Conservation (phyloP, 441 rosid genomes). For the Populus tomentosa region DNA sequence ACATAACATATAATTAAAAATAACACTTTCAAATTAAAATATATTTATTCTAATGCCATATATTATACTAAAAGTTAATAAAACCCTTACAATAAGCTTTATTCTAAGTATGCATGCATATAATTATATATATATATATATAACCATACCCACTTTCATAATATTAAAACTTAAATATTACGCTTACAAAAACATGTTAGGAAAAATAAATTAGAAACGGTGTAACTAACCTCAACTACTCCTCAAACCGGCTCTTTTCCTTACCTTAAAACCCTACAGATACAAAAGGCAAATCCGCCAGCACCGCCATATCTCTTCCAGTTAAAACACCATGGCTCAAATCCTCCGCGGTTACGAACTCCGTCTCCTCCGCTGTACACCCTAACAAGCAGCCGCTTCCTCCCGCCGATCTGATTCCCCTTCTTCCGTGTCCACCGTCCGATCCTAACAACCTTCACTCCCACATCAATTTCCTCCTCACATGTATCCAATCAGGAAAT, state of each 20-base stretch:
- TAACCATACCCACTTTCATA: too few relatives aligned
- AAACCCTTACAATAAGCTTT: too few relatives aligned
- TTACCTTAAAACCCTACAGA: neutral
- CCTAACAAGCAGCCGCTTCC: constrained; percentile 27
- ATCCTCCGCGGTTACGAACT: constrained; percentile 70
- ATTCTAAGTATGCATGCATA: too few relatives aligned
- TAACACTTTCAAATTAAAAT: too few relatives aligned
- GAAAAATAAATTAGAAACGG: too few relatives aligned
- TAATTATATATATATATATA: too few relatives aligned
- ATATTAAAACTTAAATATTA: too few relatives aligned
- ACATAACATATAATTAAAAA: too few relatives aligned
- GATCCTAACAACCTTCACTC: constrained; percentile 31
- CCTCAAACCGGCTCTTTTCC: neutral
- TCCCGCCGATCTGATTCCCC: neutral
- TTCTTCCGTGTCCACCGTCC: neutral
- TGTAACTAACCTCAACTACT: neutral
- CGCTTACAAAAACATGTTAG: too few relatives aligned
- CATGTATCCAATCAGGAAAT: constrained; percentile 65
- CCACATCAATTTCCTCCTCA: constrained; percentile 40
- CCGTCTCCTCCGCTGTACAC: constrained; percentile 88
- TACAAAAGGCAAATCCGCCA: constrained; percentile 7
- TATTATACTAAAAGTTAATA: too few relatives aligned
- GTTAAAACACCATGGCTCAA: neutral
- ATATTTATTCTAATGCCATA: too few relatives aligned
- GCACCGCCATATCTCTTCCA: constrained; percentile 11